phyloP scores from a whole-genome alignment of 2,329 filamentous ascomycete genomes.

The Pseudogymnoascus sp. region DNA sequence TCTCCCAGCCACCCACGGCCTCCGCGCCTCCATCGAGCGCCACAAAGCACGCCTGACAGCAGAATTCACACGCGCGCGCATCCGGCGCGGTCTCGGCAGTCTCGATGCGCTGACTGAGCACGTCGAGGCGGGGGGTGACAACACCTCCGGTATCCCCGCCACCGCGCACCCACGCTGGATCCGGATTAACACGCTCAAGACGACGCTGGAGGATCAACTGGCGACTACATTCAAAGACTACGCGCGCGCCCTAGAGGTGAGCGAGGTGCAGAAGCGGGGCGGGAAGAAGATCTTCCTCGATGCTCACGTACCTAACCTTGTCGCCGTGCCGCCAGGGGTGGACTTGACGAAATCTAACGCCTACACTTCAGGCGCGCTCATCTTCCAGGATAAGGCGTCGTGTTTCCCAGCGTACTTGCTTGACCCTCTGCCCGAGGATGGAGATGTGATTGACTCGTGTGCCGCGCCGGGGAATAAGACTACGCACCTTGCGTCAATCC shows the following conservation, averaged over 20 bases:
- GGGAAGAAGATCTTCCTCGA: slow-evolving; percentile 63
- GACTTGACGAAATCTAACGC: slow-evolving; percentile 68
- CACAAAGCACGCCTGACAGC: slow-evolving; percentile 76
- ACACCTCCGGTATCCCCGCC: slow-evolving; percentile 27
- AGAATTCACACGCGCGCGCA: slow-evolving; percentile 72
- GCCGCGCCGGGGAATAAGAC: slow-evolving; percentile 97
- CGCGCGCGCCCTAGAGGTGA: slow-evolving; percentile 46
- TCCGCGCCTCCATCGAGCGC: slow-evolving; percentile 66
- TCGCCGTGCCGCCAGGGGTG: slow-evolving; percentile 66
- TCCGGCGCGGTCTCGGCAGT: slow-evolving; percentile 63
- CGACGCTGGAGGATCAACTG: slow-evolving; percentile 65
- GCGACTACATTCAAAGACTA: slow-evolving; percentile 64
- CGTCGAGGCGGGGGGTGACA: slow-evolving; percentile 45
- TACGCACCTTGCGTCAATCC: slow-evolving; percentile 77
- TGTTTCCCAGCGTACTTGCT: slow-evolving; percentile 92
- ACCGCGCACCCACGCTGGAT: slow-evolving; percentile 77
- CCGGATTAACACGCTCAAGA: slow-evolving; percentile 73
- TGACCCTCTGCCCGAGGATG: slow-evolving; percentile 57
- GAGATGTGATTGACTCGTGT: slow-evolving; percentile 84
- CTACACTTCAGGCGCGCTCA: slow-evolving; percentile 70
- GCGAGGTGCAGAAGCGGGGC: slow-evolving; percentile 43
- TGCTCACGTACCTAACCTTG: slow-evolving; percentile 69
- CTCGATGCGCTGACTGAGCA: slow-evolving; percentile 57
- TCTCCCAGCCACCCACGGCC: slow-evolving; percentile 69
- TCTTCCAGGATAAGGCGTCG: slow-evolving; percentile 92